Evolutionary conservation across 1,139 yeast genomes (phyloP).

Genomic region (Pichia sp.): DNA sequence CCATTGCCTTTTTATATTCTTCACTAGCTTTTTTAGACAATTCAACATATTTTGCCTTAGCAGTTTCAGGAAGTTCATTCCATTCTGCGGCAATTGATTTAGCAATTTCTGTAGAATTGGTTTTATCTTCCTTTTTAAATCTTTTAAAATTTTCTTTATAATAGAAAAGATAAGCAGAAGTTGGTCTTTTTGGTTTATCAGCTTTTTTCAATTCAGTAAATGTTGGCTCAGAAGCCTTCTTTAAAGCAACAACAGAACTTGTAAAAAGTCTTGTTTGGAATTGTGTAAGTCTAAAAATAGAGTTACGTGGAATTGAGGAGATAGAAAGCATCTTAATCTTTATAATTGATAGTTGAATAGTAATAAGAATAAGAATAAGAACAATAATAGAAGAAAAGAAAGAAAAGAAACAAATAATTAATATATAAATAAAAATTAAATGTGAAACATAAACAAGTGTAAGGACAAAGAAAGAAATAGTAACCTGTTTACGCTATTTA

Average conservation of each 20-base stretch:
- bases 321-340: slow-evolving; percentile 1
- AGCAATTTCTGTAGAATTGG: background rate
- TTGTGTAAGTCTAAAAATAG: background rate
- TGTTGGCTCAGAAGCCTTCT: slow-evolving; percentile 7
- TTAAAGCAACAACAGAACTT: slow-evolving; percentile 2
- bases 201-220: slow-evolving; percentile 12
- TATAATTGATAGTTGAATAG: background rate
- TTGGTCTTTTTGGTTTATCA: slow-evolving; percentile 23
- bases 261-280: slow-evolving; percentile 5
- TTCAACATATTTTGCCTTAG: slow-evolving; percentile 15
- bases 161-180: slow-evolving; percentile 18
- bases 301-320: background rate
- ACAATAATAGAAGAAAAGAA: too few species aligned
- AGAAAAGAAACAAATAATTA: too few species aligned
- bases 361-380: background rate
- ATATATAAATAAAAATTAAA: too few species aligned
- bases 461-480: too few species aligned
- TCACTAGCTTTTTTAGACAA: slow-evolving; percentile 6
- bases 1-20: slow-evolving; percentile 13
- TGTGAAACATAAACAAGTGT: too few species aligned
- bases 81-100: slow-evolving; percentile 18
- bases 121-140: slow-evolving; percentile 1
- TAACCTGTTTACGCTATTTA: too few species aligned
- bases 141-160: slow-evolving; percentile 17
- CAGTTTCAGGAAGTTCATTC: slow-evolving; percentile 14